phyloP scores from a whole-genome alignment of 208 protist genomes.

The Wallacemonas sp. region DNA sequence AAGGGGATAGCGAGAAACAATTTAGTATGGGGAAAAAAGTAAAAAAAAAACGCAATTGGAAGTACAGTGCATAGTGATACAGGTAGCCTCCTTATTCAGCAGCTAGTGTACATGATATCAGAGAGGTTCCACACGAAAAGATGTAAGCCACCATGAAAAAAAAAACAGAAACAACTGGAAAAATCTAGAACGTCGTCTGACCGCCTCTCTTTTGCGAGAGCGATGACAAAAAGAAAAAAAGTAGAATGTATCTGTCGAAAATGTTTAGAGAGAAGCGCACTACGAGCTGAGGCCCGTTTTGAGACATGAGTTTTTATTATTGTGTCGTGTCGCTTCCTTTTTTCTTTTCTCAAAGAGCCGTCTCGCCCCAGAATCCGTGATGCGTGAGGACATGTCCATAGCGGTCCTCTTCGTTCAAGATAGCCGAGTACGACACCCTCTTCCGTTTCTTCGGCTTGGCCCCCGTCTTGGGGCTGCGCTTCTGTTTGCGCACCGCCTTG shows the following conservation, averaged over 20 bases:
- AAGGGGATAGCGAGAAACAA: background rate
- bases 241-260: too few species aligned
- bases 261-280: too few species aligned
- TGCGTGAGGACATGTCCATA: slow-evolving; percentile 28
- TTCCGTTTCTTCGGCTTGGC: background rate
- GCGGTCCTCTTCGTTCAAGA: slow-evolving; percentile 21
- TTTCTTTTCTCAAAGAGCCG: background rate
- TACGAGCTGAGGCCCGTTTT: too few species aligned
- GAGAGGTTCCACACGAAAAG: background rate
- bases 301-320: background rate
- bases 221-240: too few species aligned
- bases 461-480: background rate
- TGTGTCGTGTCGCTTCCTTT: background rate
- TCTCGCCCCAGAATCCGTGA: slow-evolving; percentile 45
- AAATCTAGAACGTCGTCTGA: too few species aligned
- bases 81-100: too few species aligned
- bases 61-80: background rate
- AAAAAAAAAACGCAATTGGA: slow-evolving; percentile 20
- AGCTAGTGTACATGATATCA: too few species aligned
- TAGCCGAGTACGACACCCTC: slow-evolving; percentile 10
- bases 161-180: background rate
- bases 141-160: background rate
- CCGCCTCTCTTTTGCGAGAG: too few species aligned
- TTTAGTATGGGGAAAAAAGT: slow-evolving; percentile 10
- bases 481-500: background rate